Evolutionary conservation across 225 moss, liverwort and hornwort genomes (phyloP).

Genomic region (Ulota crispa): DNA sequence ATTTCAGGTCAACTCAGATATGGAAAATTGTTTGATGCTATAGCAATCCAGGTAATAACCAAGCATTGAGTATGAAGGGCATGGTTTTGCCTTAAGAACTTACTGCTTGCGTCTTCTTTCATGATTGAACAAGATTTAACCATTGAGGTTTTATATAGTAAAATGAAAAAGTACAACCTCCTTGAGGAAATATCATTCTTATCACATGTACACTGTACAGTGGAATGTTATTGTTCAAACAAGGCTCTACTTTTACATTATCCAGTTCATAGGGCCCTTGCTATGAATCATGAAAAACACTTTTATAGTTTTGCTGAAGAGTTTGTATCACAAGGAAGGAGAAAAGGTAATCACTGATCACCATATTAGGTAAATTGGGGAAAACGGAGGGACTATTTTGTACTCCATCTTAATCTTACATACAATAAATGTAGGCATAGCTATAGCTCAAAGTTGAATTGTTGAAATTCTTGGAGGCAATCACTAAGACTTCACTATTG

Average conservation of each 20-base stretch:
- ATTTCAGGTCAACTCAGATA: too few relatives aligned
- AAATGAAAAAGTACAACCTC: background rate
- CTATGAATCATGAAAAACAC: background rate
- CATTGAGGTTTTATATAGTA: background rate
- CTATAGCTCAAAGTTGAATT: too few relatives aligned
- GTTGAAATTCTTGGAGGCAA: too few relatives aligned
- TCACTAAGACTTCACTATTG: too few relatives aligned
- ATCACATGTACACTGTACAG: too few relatives aligned
- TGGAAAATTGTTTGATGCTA: too few relatives aligned
- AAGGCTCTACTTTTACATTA: background rate
- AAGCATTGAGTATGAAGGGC: background rate
- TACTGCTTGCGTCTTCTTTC: background rate
- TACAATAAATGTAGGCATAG: too few relatives aligned
- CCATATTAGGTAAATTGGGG: too few relatives aligned
- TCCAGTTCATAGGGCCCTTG: background rate
- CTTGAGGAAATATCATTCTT: background rate
- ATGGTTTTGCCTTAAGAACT: background rate
- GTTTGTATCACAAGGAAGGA: background rate
- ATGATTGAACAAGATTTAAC: background rate
- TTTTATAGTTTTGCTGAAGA: background rate
- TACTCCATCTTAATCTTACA: too few relatives aligned
- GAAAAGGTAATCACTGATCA: too few relatives aligned
- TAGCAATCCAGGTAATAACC: too few relatives aligned
- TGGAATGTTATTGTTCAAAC: background rate
- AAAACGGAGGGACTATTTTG: too few relatives aligned